These are phyloP conservation scores for Haberlea rhodopensis DNA, from an alignment of 257 asterid species.

Conservation along the genomic window DNA sequence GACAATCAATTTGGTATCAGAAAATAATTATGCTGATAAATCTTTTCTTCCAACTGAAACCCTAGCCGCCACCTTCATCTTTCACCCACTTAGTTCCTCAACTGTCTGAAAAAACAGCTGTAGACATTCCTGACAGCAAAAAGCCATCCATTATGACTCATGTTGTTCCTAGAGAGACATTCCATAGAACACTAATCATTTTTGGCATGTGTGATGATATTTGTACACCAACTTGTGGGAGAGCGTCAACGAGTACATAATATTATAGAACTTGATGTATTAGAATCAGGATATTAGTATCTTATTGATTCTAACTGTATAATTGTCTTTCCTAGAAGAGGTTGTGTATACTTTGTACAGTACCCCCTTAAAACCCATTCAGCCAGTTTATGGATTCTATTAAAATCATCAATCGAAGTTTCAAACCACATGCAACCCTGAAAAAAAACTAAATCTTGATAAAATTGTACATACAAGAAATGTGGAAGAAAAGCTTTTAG, in stretches of 20 bases:
- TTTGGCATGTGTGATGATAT: too few species aligned
- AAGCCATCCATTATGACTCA: too few species aligned
- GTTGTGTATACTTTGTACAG: not conserved
- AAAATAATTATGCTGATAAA: too few species aligned
- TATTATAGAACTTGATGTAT: too few species aligned
- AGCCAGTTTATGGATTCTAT: not conserved
- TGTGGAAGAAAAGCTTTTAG: conserved; percentile 5
- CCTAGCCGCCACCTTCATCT: too few species aligned
- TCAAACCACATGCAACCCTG: not conserved
- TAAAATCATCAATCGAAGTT: not conserved
- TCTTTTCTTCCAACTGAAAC: too few species aligned
- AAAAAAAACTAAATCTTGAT: not conserved
- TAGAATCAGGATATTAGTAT: not conserved
- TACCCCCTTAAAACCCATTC: not conserved
- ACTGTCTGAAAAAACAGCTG: too few species aligned
- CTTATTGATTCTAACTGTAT: not conserved
- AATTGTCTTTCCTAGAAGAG: not conserved
- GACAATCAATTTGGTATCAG: too few species aligned
- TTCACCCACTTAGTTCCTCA: too few species aligned
- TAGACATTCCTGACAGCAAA: too few species aligned
- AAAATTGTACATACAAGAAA: not conserved
- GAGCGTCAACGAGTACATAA: not conserved
- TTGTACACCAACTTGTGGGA: not conserved
- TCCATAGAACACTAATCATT: too few species aligned
- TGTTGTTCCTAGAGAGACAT: too few species aligned